Conservation (phyloP, 257 asterid genomes). For the Anisodus acutangulus region DNA sequence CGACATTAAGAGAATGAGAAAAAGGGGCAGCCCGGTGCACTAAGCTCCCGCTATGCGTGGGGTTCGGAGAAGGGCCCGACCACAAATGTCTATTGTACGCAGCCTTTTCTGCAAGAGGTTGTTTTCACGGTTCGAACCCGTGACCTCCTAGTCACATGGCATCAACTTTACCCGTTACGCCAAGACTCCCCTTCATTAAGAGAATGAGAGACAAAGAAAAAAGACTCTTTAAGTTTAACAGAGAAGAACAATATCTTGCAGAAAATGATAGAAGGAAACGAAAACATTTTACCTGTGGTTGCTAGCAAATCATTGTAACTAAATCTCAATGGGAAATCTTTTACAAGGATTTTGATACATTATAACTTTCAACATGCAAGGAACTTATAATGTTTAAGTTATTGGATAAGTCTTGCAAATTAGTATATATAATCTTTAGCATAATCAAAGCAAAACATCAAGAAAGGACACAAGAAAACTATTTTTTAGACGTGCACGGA, state of each 20-base stretch:
- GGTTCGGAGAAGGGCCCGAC: too few relatives aligned
- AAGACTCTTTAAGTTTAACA: too few relatives aligned
- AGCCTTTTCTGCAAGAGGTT: too few relatives aligned
- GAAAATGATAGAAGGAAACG: background rate
- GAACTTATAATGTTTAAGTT: background rate
- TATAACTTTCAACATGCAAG: background rate
- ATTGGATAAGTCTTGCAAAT: background rate
- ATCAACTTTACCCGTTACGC: too few relatives aligned
- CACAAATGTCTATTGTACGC: too few relatives aligned
- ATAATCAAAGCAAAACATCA: background rate
- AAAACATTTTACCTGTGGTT: background rate
- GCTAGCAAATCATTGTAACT: background rate
- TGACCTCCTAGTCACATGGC: too few relatives aligned
- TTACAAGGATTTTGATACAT: background rate
- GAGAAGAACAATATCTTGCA: too few relatives aligned
- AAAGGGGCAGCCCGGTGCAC: too few relatives aligned
- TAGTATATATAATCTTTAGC: background rate
- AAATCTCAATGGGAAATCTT: background rate
- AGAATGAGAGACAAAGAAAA: too few relatives aligned
- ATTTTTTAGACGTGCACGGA: background rate
- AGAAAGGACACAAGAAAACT: background rate
- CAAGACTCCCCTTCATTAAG: too few relatives aligned
- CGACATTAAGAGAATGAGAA: background rate
- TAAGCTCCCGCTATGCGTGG: too few relatives aligned
- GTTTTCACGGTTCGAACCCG: too few relatives aligned